Base-by-base conservation (phyloP, 768 basidiomycete genomes). In the Tremella fuciformis region DNA sequence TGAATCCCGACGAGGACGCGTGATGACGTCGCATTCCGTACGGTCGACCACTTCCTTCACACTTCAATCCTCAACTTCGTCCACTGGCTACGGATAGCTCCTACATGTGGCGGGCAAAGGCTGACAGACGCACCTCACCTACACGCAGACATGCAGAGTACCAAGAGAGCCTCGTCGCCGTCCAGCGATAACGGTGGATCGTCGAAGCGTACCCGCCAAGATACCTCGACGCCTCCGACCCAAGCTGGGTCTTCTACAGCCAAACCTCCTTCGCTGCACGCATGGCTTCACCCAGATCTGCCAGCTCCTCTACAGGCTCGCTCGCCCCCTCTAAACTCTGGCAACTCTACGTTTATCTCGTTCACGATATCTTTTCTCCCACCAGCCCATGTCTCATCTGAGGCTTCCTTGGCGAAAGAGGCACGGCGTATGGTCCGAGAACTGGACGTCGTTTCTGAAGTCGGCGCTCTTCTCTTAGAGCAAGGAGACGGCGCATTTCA, bases 321-420 rank as follows among this genome's bases (percentile, higher is more conserved):
- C 46, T 73, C 71, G 7, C 71, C 71, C 15, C 39, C 65, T 2
- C 53, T 74, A 1, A 67, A 74, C 57, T 44, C 41, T 13, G 64
- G 63, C 8, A 60, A 64, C 18, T 74, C 72, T 6, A 74, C 72
- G 39, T 74, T 74, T 57, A 50, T 74, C 2, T 53, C 65, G 11
- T 69, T 71, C 53, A 55, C 72, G 0, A 41, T 69, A 2, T 54
- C 62, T 18, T 66, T 71, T 44, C 13, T 57, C 19, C 63, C 69
- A 19, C 58, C 63, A 2, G 21, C 56, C 0, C 64, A 69, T 40
- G 58, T 69, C 13, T 63, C 59, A 0, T 22, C 56, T n/a, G 60
- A 68, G 34, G 16, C 50, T 1, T 26, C 57, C 3, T 53, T 73
- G 2, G 61, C 63, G 16, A 73, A 73, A 53, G 67, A 71, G 47